phyloP scores from a whole-genome alignment of 768 basidiomycete genomes.

The Tephrocybe sp. region DNA sequence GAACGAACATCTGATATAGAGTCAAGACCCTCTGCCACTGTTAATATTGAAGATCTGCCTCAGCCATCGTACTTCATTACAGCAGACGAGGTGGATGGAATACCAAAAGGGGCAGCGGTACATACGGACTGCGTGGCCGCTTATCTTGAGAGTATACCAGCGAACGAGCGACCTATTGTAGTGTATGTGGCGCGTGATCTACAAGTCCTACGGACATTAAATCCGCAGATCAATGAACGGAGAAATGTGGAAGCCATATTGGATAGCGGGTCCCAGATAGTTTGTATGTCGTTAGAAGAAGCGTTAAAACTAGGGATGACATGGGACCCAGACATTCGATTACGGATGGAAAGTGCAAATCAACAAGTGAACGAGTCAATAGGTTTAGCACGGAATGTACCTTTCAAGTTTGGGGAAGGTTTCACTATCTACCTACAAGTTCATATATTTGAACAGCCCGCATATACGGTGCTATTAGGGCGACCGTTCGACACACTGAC shows the following conservation, averaged over 20 bases:
- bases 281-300: too few species aligned
- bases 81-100: not conserved
- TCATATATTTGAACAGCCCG: not conserved
- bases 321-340: too few species aligned
- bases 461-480: not conserved
- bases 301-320: too few species aligned
- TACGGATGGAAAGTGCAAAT: conserved; percentile 18
- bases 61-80: not conserved
- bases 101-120: not conserved
- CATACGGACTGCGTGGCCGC: not conserved
- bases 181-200: too few species aligned
- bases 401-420: conserved; percentile 22
- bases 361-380: conserved; percentile 16
- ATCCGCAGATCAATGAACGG: not conserved
- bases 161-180: too few species aligned
- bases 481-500: not conserved
- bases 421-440: not conserved
- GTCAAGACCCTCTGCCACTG: too few species aligned
- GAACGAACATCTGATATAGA: too few species aligned
- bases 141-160: too few species aligned
- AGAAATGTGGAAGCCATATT: not conserved
- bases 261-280: too few species aligned
- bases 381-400: conserved; percentile 27
- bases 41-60: not conserved
- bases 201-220: not conserved